Base-by-base conservation (phyloP, 768 basidiomycete species). In the Calocera cornea region DNA sequence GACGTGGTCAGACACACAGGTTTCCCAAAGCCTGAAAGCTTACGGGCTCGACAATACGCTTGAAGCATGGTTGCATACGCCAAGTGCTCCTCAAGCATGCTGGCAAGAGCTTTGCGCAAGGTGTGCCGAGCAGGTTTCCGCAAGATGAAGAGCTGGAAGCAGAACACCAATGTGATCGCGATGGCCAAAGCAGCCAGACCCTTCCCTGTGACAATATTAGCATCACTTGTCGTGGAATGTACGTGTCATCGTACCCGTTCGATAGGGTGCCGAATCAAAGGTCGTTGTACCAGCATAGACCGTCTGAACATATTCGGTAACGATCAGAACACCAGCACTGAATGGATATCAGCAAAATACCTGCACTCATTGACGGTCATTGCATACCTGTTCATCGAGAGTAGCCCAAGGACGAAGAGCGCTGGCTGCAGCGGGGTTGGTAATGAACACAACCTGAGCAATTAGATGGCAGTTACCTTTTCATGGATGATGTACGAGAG, bases 111-210 rank as follows among this genome's bases (percentile, higher is more conserved):
- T 64, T 71, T 66, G 2, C 75, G 69, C 2, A 75, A 68, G 1
- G 72, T 72, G 14, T 70, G 66, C 24, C 75, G 68, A 0, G 75
- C 75, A 1, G 75, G 75, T 29, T 71, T 73, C 16, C 74, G 71
- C 0, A 74, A 71, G 54, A 75, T 69, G 64, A 75, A 68, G 34
- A 60, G 33, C 60, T 75, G 76, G 70, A 77, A 77, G 38, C 69
- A 69, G n/a, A 69, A 68, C 3, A 70, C 72, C 38, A 77, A 71
- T 14, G 65, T 71, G 1, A 77, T 66, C 1, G 75, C 76, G 31
- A 76, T 67, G 8, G 69, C 69, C 54, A 77, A 70, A 16, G 73
- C 68, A 2, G 68, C 71, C n/a, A 77, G 41, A 12, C 70, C 68
- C 17, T 70, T 69, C 17, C 64, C 66, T 65, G 34, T 27, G 10